Base-by-base conservation (phyloP, 306 rosid genomes). In the Malus orientalis region DNA sequence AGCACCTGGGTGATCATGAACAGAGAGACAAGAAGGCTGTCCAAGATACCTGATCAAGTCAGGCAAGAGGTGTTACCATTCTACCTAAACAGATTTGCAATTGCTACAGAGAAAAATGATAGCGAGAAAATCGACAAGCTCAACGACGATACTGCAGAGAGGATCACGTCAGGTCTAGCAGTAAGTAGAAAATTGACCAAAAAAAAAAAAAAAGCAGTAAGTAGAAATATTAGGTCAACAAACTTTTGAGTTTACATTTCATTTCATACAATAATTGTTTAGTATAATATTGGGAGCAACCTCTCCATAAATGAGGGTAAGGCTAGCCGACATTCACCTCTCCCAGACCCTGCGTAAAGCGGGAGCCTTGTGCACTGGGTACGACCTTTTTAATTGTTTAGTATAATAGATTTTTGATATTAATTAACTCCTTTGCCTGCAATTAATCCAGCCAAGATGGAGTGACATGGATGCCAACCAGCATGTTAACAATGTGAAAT, bases 1-100 rank as follows among this genome's bases (percentile, higher is more conserved):
- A 94, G 98, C 68, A 92, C 92, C 7, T 94, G 97, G 98, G 98
- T 90, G 80, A 89, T 89, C 60, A 94, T 94, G 98, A 92, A 94
- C 81, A 87, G 87, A 87, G 92, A 92, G 87, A 92, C 97, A 38
- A 89, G 98, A 88, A 90, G 89, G 76, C 53, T 92, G 49, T 89
- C 84, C 3, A 94, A 92, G 86, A 90, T 92, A 42, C 98, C 97
- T 2, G 89, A 84, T 53, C 90, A 89, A 83, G 98, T 94, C 9
- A 86, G 84, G 69, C 78, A 86, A 76, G 98, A 94, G 84, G 84
- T 92, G 51, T 2, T 54, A 14, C 98, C 98, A 3, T 92, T 94
- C 82, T 89, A 90, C 88, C 75, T 92, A 18, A 32, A 88, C 19
- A 87, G 91, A 85, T 47, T 63, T 42, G 87, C 97, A 13, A 80